Evolutionary conservation across 306 rosid genomes (phyloP), one percentile per base, ranked within the genome.

Genomic region (Cercis canadensis): DNA sequence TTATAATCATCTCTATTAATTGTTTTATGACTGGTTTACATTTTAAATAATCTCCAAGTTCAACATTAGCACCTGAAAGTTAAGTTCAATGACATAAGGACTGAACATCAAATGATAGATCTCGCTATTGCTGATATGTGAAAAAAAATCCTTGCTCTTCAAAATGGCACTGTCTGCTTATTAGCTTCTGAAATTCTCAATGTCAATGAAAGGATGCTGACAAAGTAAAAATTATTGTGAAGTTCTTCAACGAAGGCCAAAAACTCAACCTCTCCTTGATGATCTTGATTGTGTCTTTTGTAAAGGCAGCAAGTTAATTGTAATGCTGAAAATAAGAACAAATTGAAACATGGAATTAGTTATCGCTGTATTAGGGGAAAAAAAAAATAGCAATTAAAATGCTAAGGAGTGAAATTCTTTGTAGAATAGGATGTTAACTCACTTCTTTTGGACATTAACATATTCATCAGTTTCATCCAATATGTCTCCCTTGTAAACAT

Each of bases 391-490:
- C 4, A 8, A 29, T 1, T 41, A 12, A 67, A 1, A 0, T 33
- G n/a, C n/a, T n/a, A n/a, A n/a, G n/a, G n/a, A 58, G 32, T 12
- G 2, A 21, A 60, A 10, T 49, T 24, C 15, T 46, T 15, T 52
- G 17, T 33, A 15, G 7, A 45, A 57, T 41, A 13, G 32, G 16
- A 5, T 37, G 12, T 65, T 16, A 57, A 73, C 85, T 83, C 68
- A 86, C 96, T 75, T 87, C 79, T 81, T 85, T 67, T 85, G 90
- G 6, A 85, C 81, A 32, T 84, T 79, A 49, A 88, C 81, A 73
- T 81, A 83, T 47, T 77, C 84, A 81, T 92, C 96, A 53, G 96
- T 92, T 79, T 92, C 98, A 76, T 92, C 96, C 70, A 78, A 52
- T 73, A 92, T 92, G 66, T 90, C 89, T 41, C 84, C 88, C 96